Evolutionary conservation across 306 rosid species (phyloP), one percentile per base, ranked within the genome.

Genomic region (Carpinus fangiana): DNA sequence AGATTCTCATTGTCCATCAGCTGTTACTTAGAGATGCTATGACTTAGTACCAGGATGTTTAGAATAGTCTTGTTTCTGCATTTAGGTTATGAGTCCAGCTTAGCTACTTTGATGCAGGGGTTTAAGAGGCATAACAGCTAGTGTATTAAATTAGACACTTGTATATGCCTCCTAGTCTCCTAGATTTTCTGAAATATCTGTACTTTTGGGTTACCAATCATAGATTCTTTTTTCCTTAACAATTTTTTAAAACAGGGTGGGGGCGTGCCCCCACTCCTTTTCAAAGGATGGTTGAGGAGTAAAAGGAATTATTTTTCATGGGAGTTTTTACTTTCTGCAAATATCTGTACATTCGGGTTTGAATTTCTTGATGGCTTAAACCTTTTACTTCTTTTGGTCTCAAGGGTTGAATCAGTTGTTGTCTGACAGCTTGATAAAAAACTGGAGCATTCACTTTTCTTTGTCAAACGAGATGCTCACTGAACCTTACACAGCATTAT

Each of bases 401-500:
- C 45, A 1, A 38, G 26, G 38, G 48, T 31, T 53, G 13, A 1
- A 76, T 55, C 7, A 65, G 34, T 78, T 74, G 41, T 45, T 47
- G 71, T 66, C 73, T 36, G 18, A 41, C 71, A 23, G 82, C 55
- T 38, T 78, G 51, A 73, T 62, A 55, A 14, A 11, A 79, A 76
- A 75, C 64, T 21, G 8, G 43, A 73, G 80, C 73, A 54, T 60
- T 34, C 53, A 53, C 56, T 47, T 86, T 78, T 72, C n/a, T 13
- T 38, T 8, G 20, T 17, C 34, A 46, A 18, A 70, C 16, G 36
- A 46, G 41, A 6, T 36, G 20, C 76, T 41, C 45, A 4, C 9
- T 65, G 47, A 28, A 31, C 31, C 34, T 53, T 53, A 18, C 51
- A 71, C 60, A 56, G 21, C 47, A 28, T 59, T 75, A 70, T 31